phyloP scores from a whole-genome alignment of 805 yeast species.

The Zygoascus tannicola region DNA sequence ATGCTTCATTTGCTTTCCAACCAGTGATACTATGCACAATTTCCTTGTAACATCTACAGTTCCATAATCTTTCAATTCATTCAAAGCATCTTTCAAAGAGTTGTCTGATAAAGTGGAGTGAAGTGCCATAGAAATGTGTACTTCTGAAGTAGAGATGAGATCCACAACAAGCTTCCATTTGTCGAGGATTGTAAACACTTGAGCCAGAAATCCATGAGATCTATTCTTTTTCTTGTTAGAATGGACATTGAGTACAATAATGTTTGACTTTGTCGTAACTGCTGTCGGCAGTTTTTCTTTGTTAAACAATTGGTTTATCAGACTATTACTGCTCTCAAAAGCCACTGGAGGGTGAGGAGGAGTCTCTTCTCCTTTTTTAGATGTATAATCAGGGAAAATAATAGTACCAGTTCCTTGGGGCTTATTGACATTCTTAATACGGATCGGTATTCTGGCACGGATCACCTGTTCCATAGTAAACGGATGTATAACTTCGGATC shows the following conservation, averaged over 20 bases:
- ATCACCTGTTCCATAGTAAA: conserved; percentile 98
- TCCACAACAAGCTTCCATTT: conserved; percentile 82
- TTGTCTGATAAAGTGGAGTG: conserved; percentile 58
- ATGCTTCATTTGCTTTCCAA: conserved; percentile 96
- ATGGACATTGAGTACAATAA: conserved; percentile 85
- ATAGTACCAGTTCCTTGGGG: conserved; percentile 91
- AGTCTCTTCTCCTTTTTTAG: conserved; percentile 75
- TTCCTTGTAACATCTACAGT: conserved; percentile 79
- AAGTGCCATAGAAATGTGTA: conserved; percentile 96
- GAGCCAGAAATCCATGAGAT: conserved; percentile 92
- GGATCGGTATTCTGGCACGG: conserved; percentile 88
- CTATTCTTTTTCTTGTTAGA: conserved; percentile 78
- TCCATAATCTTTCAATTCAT: conserved; percentile 73
- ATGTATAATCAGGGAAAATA: conserved; percentile 85
- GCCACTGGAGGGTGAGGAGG: conserved; percentile 94
- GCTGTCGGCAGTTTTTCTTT: conserved; percentile 65
- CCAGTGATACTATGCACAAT: conserved; percentile 86
- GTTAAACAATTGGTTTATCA: conserved; percentile 23
- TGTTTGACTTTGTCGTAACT: conserved; percentile 87
- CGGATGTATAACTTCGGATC: conserved; percentile 96
- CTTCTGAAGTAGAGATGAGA: conserved; percentile 93
- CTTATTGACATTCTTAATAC: conserved; percentile 92
- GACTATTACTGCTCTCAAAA: conserved; percentile 39
- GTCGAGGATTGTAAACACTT: conserved; percentile 79
- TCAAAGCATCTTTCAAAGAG: conserved; percentile 60